These are phyloP conservation scores for Globisporangium apiculatum DNA, from an alignment of 352 stramenopile species.

Conservation along the genomic window DNA sequence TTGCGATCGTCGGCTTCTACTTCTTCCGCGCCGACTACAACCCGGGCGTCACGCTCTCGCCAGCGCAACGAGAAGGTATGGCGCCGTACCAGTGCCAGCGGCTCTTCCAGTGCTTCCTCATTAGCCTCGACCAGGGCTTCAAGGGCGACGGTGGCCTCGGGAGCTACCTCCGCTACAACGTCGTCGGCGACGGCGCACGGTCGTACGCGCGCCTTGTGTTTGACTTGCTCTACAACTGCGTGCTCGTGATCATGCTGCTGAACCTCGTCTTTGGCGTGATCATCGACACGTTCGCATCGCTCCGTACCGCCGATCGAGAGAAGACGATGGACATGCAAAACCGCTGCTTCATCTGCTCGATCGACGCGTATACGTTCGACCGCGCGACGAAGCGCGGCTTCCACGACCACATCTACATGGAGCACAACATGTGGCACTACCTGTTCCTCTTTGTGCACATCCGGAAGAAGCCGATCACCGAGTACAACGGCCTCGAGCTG, in stretches of 20 bases:
- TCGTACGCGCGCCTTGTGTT: constrained; percentile 57
- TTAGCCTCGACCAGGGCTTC: constrained; percentile 65
- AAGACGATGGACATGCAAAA: constrained; percentile 61
- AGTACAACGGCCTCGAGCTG: constrained; percentile 78
- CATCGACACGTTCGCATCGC: constrained; percentile 74
- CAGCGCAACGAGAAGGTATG: constrained; percentile 21
- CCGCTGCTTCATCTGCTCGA: constrained; percentile 77
- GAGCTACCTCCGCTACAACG: constrained; percentile 31
- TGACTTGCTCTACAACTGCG: constrained; percentile 60
- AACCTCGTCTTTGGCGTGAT: constrained; percentile 78
- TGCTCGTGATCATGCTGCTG: constrained; percentile 66
- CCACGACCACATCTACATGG: constrained; percentile 60
- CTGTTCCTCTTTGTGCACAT: constrained; percentile 78
- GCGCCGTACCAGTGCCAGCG: constrained; percentile 54
- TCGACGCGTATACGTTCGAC: constrained; percentile 75
- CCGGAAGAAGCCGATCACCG: constrained; percentile 65
- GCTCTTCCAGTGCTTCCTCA: constrained; percentile 68
- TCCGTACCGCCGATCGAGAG: constrained; percentile 56
- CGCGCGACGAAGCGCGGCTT: constrained; percentile 59
- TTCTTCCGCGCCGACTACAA: constrained; percentile 72
- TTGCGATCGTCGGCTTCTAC: constrained; percentile 58
- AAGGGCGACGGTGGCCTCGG: constrained; percentile 59
- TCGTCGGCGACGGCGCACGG: constrained; percentile 21
- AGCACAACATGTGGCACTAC: constrained; percentile 84
- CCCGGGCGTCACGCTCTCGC: constrained; percentile 18